phyloP scores from a whole-genome alignment of 2,329 filamentous ascomycete genomes.

The Penicillium sp. region DNA sequence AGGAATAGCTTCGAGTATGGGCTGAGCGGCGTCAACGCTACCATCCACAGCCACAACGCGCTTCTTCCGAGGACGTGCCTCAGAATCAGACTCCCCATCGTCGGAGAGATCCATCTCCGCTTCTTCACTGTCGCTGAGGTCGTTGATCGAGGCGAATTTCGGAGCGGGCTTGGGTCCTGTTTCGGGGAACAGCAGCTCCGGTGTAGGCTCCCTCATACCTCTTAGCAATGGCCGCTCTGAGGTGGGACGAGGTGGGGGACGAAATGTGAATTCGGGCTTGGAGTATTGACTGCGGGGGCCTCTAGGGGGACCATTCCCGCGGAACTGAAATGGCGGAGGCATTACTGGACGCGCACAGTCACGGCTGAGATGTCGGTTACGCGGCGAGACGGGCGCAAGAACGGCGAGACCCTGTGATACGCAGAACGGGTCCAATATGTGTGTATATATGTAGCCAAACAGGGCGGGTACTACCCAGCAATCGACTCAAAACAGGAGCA shows the following conservation, averaged over 20 bases:
- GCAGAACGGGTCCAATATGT: background rate
- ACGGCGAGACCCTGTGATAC: background rate
- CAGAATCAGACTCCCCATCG: slow-evolving; percentile 43
- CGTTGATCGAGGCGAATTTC: slow-evolving; percentile 44
- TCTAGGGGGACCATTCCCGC: slow-evolving; percentile 12
- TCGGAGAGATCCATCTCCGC: slow-evolving; percentile 51
- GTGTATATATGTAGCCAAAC: background rate
- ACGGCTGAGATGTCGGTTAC: background rate
- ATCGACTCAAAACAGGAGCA: background rate
- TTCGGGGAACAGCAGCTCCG: slow-evolving; percentile 37
- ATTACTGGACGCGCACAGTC: slow-evolving; percentile 7
- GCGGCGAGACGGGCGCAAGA: background rate
- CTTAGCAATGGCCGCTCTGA: slow-evolving; percentile 44
- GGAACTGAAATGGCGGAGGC: slow-evolving; percentile 27
- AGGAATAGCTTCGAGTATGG: slow-evolving; percentile 27
- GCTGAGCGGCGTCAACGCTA: slow-evolving; percentile 19
- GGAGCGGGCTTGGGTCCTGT: slow-evolving; percentile 33
- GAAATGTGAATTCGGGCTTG: slow-evolving; percentile 47
- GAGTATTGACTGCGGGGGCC: slow-evolving; percentile 26
- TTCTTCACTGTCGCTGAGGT: slow-evolving; percentile 52
- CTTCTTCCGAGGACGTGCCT: slow-evolving; percentile 45
- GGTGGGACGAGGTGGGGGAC: slow-evolving; percentile 39
- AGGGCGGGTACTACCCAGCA: background rate
- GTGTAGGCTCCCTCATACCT: slow-evolving; percentile 40
- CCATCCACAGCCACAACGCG: slow-evolving; percentile 36